Evolutionary conservation across 179 eudicot genomes (phyloP).

Genomic region (Spinacia oleracea): DNA sequence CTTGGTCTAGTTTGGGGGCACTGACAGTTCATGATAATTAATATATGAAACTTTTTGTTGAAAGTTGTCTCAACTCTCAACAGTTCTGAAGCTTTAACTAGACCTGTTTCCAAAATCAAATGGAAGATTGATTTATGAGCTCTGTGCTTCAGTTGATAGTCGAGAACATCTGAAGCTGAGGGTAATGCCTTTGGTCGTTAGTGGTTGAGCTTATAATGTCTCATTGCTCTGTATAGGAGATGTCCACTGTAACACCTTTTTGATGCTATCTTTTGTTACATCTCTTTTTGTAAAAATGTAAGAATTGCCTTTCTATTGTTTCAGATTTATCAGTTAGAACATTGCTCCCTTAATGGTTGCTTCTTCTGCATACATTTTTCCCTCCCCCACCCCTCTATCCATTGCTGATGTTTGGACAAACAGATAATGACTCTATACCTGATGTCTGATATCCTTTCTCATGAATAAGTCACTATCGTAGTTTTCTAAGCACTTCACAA

Average conservation of each 20-base stretch:
- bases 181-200: not conserved
- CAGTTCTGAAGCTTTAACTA: not conserved
- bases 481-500: not conserved
- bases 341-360: not conserved
- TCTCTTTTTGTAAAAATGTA: not conserved
- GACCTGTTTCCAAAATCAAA: not conserved
- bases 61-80: not conserved
- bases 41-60: not conserved
- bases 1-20: not conserved
- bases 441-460: not conserved
- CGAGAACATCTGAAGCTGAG: conserved; percentile 1
- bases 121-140: not conserved
- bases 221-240: not conserved
- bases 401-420: not conserved
- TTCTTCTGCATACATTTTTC: not conserved
- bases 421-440: not conserved
- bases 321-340: not conserved
- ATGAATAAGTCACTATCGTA: not conserved
- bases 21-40: not conserved
- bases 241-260: not conserved
- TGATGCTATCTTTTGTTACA: not conserved
- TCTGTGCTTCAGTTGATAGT: not conserved
- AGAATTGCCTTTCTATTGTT: not conserved
- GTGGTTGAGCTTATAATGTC: not conserved
- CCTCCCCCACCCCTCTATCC: not conserved